These are phyloP conservation scores for Aspergillus piperis DNA, from an alignment of 2,329 filamentous ascomycete species.

Conservation along the genomic window DNA sequence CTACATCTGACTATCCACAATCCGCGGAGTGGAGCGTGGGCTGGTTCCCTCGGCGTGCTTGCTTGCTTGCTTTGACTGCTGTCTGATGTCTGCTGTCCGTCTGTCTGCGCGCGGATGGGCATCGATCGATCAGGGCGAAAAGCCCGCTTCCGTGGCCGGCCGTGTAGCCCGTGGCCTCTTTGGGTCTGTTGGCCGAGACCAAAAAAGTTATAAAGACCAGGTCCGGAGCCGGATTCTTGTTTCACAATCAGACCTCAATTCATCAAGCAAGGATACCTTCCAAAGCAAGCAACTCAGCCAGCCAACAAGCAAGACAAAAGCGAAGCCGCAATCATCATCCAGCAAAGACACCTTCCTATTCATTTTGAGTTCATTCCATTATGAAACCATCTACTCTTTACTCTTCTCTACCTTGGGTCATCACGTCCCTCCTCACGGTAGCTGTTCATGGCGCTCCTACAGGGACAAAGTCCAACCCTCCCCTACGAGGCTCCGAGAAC, in stretches of 20 bases:
- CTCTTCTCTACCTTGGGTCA: conserved; percentile 7
- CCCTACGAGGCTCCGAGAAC: conserved; percentile 29
- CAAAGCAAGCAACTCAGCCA: too few species aligned
- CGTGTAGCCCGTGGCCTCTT: background rate
- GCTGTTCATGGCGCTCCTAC: conserved; percentile 19
- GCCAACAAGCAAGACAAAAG: too few species aligned
- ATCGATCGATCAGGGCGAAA: background rate
- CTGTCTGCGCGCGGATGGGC: background rate
- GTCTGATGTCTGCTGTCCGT: too few species aligned
- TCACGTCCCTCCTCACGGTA: background rate
- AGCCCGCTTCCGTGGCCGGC: background rate
- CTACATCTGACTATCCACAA: too few species aligned
- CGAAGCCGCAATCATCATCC: too few species aligned
- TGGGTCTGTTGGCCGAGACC: too few species aligned
- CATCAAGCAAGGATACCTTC: too few species aligned
- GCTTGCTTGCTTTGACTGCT: too few species aligned
- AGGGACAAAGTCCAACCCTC: conserved; percentile 21
- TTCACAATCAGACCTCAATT: background rate
- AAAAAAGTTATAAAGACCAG: background rate
- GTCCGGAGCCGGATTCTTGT: background rate
- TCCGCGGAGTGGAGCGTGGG: background rate
- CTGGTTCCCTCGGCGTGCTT: too few species aligned
- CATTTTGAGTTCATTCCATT: background rate
- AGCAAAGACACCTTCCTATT: background rate
- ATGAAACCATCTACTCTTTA: conserved; percentile 16